Evolutionary conservation across 345 rosid genomes (phyloP).

Genomic region (Gynandropsis gynandra): DNA sequence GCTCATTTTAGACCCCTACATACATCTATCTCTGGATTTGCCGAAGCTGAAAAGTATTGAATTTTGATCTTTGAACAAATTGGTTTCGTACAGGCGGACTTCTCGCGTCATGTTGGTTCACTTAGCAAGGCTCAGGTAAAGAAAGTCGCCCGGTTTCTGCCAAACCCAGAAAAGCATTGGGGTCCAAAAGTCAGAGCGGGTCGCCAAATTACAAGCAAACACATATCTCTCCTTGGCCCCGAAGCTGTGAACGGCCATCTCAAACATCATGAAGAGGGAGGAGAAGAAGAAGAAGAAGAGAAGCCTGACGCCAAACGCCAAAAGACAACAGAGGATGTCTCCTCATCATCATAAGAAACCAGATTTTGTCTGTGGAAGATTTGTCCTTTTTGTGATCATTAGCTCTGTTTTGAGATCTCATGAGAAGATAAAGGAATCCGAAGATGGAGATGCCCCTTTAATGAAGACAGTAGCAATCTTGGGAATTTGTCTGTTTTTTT

Average conservation of each 20-base stretch:
- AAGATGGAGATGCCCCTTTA: too few species aligned
- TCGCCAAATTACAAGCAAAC: constrained; percentile 90
- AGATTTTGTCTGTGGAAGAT: constrained; percentile 11
- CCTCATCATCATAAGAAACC: constrained; percentile 19
- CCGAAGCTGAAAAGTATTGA: constrained; percentile 10
- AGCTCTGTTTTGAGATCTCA: constrained; percentile 11
- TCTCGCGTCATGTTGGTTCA: constrained; percentile 78
- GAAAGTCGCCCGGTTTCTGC: constrained; percentile 84
- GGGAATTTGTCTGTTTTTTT: too few species aligned
- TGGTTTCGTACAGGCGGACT: constrained; percentile 59
- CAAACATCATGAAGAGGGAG: constrained; percentile 33
- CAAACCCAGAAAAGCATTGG: constrained; percentile 99
- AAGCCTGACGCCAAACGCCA: constrained; percentile 8
- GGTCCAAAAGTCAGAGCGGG: constrained; percentile 97
- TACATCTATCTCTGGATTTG: not conserved
- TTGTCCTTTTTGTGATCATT: not conserved
- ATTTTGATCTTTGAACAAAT: constrained; percentile 4
- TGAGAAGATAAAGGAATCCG: too few species aligned
- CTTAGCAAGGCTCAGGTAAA: constrained; percentile 94
- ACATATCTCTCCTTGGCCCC: constrained; percentile 82
- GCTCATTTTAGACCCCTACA: too few species aligned
- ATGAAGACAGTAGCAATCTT: too few species aligned
- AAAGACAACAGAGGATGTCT: constrained; percentile 22
- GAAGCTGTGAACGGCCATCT: constrained; percentile 81
- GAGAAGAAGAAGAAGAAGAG: constrained; percentile 41